Conservation (phyloP, 768 basidiomycete genomes). For the Gymnopilus dilepis region DNA sequence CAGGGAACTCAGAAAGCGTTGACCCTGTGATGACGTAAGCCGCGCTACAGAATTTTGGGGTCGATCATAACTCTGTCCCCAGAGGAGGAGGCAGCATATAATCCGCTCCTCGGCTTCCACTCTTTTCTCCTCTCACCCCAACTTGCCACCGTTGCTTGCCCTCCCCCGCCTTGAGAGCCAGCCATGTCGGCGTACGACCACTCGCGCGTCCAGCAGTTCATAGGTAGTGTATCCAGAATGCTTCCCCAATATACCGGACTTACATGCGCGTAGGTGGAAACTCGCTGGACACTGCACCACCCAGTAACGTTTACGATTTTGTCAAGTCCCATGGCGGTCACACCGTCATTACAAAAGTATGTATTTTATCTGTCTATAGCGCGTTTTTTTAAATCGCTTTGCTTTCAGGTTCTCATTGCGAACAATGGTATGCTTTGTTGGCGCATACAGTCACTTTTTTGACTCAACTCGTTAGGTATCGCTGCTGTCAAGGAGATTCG, state of each 20-base stretch:
- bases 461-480: conserved; percentile 65
- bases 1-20: conserved; percentile 9
- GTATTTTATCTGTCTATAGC: conserved; percentile 22
- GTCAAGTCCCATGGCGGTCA: conserved; percentile 92
- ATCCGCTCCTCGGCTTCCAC: conserved; percentile 18
- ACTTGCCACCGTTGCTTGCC: conserved; percentile 21
- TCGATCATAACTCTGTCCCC: conserved; percentile 49
- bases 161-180: conserved; percentile 24
- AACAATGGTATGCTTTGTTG: conserved; percentile 77
- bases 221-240: conserved; percentile 39
- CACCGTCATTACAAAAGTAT: conserved; percentile 97
- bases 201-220: conserved; percentile 58
- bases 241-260: conserved; percentile 15
- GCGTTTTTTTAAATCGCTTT: conserved; percentile 11
- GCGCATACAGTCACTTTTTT: conserved; percentile 5
- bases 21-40: conserved; percentile 37
- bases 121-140: conserved; percentile 22
- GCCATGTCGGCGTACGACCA: conserved; percentile 60
- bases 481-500: conserved; percentile 99
- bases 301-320: conserved; percentile 86
- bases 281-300: conserved; percentile 81
- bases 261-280: conserved; percentile 75
- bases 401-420: conserved; percentile 88
- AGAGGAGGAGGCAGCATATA: conserved; percentile 34
- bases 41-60: conserved; percentile 48